These are phyloP conservation scores for Botryotinia calthae DNA, from an alignment of 2,329 filamentous ascomycete genomes.

Conservation along the genomic window DNA sequence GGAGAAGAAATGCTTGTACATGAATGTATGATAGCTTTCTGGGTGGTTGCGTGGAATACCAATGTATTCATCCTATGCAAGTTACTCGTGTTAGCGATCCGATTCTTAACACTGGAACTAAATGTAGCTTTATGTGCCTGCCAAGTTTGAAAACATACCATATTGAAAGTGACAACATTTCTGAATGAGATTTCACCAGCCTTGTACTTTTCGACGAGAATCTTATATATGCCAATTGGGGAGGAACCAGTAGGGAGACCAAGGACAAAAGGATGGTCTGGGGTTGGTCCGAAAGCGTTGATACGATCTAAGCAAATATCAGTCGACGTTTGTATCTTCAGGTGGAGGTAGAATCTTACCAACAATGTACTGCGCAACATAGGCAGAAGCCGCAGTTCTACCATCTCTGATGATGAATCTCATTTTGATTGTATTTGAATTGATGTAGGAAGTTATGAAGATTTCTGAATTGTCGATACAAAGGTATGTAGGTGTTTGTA, in stretches of 20 bases:
- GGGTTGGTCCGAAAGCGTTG: slow-evolving; percentile 70
- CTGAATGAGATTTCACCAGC: slow-evolving; percentile 74
- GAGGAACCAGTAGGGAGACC: slow-evolving; percentile 82
- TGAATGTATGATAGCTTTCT: slow-evolving; percentile 86
- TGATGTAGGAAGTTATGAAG: background rate
- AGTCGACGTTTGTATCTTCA: background rate
- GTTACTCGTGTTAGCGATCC: background rate
- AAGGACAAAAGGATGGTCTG: slow-evolving; percentile 73
- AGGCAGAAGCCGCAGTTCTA: slow-evolving; percentile 64
- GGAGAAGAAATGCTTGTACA: slow-evolving; percentile 91
- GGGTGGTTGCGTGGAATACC: slow-evolving; percentile 78
- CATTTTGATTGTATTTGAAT: slow-evolving; percentile 48
- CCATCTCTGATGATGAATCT: slow-evolving; percentile 81
- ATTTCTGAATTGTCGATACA: background rate
- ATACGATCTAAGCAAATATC: slow-evolving; percentile 59
- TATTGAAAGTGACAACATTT: slow-evolving; percentile 89
- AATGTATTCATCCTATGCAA: slow-evolving; percentile 74
- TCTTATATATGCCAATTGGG: slow-evolving; percentile 73
- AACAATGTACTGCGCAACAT: slow-evolving; percentile 80
- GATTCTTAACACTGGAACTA: background rate
- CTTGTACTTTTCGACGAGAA: slow-evolving; percentile 70
- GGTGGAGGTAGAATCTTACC: slow-evolving; percentile 44
- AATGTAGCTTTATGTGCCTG: slow-evolving; percentile 11
- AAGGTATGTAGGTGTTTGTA: background rate
- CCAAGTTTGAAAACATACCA: slow-evolving; percentile 52